These are phyloP conservation scores for Mangifera indica DNA, from an alignment of 345 rosid species.

Conservation along the genomic window DNA sequence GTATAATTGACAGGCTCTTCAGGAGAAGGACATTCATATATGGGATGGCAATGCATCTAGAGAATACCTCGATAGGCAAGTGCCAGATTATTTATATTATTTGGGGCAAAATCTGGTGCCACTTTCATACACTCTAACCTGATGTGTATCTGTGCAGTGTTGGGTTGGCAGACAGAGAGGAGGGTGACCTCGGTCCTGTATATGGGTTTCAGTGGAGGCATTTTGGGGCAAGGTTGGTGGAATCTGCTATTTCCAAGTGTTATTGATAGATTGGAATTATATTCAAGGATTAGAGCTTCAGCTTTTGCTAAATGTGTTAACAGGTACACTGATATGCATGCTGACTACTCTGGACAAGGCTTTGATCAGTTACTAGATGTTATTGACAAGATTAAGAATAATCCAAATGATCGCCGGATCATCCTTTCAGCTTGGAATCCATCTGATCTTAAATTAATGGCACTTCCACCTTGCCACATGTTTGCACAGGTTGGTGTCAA, in stretches of 20 bases:
- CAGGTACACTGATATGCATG: conserved; percentile 95
- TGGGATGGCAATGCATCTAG: conserved; percentile 99
- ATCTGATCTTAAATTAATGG: conserved; percentile 86
- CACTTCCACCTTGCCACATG: conserved; percentile 99
- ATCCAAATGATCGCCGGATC: conserved; percentile 86
- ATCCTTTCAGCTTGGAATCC: conserved; percentile 98
- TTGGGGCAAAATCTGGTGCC: background rate
- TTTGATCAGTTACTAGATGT: conserved; percentile 94
- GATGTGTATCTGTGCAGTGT: conserved; percentile 43
- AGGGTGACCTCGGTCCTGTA: conserved; percentile 93
- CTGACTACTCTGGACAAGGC: conserved; percentile 91
- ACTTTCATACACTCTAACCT: conserved; percentile 14
- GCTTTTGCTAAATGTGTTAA: background rate
- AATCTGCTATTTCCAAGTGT: conserved; percentile 12
- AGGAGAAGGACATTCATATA: conserved; percentile 83
- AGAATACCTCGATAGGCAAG: conserved; percentile 80
- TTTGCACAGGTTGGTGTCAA: conserved; percentile 71
- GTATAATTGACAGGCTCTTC: conserved; percentile 63
- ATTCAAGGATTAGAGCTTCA: conserved; percentile 9
- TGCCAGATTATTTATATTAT: background rate
- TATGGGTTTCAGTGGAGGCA: conserved; percentile 99
- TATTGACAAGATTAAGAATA: conserved; percentile 83
- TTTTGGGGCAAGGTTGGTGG: conserved; percentile 86
- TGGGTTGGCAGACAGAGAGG: conserved; percentile 81
- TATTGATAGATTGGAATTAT: background rate